These are phyloP conservation scores for Achaetomium macrosporum DNA, from an alignment of 2,329 filamentous ascomycete species.

Conservation along the genomic window DNA sequence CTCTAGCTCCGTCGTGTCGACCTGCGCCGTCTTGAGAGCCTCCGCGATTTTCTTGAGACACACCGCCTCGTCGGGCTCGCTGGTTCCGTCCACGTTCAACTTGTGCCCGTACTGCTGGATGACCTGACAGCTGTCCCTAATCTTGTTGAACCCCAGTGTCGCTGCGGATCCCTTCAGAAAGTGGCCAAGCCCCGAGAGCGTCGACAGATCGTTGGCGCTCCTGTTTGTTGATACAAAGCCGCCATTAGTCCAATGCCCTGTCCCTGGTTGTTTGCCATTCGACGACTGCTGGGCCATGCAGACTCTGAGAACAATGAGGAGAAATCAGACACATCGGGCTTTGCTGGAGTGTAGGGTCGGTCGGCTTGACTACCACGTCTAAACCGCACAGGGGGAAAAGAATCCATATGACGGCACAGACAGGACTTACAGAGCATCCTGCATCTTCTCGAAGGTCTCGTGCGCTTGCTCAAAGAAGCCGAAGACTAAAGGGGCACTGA, in stretches of 20 bases:
- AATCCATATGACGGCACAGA: not conserved
- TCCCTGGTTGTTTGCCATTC: not conserved
- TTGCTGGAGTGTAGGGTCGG: not conserved
- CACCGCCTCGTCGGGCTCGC: constrained; percentile 58
- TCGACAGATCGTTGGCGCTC: constrained; percentile 58
- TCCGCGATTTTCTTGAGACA: constrained; percentile 66
- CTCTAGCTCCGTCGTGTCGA: constrained; percentile 71
- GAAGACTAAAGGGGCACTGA: constrained; percentile 81
- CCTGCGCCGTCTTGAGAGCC: constrained; percentile 65
- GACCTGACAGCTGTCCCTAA: constrained; percentile 91
- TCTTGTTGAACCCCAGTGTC: constrained; percentile 82
- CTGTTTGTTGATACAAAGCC: constrained; percentile 40
- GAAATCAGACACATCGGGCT: not conserved
- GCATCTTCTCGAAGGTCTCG: constrained; percentile 80
- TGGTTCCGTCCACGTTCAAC: constrained; percentile 70
- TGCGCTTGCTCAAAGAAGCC: constrained; percentile 92
- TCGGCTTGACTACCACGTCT: not conserved
- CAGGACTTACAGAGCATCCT: constrained; percentile 66
- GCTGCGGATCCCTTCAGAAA: constrained; percentile 97
- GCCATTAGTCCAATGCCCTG: constrained; percentile 6
- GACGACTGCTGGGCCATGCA: not conserved
- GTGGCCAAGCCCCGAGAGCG: constrained; percentile 80
- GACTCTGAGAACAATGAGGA: not conserved
- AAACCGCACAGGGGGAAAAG: not conserved
- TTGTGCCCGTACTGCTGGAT: constrained; percentile 87